Base-by-base conservation (phyloP, 176 grass and related monocot genomes). In the Paspalum vaginatum region DNA sequence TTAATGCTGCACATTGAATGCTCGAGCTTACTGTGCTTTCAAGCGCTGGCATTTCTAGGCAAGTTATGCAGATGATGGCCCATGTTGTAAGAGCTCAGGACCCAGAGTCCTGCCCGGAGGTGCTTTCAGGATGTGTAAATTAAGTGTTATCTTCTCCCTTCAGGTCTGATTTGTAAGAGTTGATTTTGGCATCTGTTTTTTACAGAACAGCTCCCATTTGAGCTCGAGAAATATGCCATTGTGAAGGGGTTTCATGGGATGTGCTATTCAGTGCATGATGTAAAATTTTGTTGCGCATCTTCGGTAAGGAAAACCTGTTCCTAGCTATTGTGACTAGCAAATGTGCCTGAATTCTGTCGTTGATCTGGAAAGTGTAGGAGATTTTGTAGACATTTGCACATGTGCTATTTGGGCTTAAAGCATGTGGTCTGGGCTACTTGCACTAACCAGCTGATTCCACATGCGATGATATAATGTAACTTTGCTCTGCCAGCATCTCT, bases 141-240 rank as follows among this genome's bases (percentile, higher is more conserved):
- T 64, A 42, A 67, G 70, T 68, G 71, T 65, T 72, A 40, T 74
- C 27, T 74, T 56, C 78, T 57, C 61, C 50, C 10, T 80, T 57
- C 70, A 88, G 91, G 68, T 56, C 85, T 81, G 73, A 58, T 86
- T 72, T 79, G 87, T 85, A 82, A 72, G 82, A 42, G 62, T 71
- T 47, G 53, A 69, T 84, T 53, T 56, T 7, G 39, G 64, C 72
- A 76, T 64, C 71, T 65, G 15, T 58, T 70, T 80, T 81, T 47
- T 40, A 11, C 57, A 54, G 61, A 73, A 72, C 65, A 53, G 73
- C 88, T 82, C 83, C 59, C 58, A 89, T 89, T 81, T 61, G 83
- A 89, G 87, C 87, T 77, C 50, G 4, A 73, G 73, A 68, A 81
- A 82, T 26, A 72, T 77, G n/a, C 74, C 32, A 52, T 45, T 40